Percentiles rank a stretch among this genome's conserved stretches.
Conservation (phyloP, 2,329 filamentous ascomycete genomes). For the Paracoccidioides brasiliensis region DNA sequence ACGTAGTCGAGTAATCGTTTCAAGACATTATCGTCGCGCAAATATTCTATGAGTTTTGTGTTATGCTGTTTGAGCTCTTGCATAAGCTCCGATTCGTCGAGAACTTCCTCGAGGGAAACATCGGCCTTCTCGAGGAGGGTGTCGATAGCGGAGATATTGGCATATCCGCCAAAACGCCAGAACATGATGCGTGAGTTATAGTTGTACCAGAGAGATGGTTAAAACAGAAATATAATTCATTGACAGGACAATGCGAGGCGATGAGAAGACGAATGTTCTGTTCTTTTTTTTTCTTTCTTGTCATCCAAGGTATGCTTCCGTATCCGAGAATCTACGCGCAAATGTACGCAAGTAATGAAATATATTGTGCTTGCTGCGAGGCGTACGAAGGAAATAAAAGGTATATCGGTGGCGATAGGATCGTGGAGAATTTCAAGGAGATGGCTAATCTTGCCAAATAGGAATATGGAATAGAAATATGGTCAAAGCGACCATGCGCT, state of each 20-base stretch:
- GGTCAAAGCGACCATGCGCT: constrained; percentile 20
- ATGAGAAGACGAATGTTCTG: not conserved
- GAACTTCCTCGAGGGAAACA: constrained; percentile 85
- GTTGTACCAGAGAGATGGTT: not conserved
- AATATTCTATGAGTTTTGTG: constrained; percentile 89
- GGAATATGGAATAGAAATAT: constrained; percentile 12
- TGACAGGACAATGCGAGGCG: not conserved
- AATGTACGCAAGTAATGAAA: constrained; percentile 1
- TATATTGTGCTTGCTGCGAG: constrained; percentile 14
- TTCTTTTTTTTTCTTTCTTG: not conserved
- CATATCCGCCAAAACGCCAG: constrained; percentile 98
- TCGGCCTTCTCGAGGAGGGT: constrained; percentile 90
- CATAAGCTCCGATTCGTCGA: constrained; percentile 91
- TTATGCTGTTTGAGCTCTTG: constrained; percentile 98
- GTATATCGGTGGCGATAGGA: constrained; percentile 1
- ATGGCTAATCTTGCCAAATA: not conserved
- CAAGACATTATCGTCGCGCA: constrained; percentile 76
- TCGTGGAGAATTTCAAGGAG: not conserved
- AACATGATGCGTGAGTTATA: constrained; percentile 64
- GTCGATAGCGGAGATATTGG: constrained; percentile 92
- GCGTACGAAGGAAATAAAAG: not conserved
- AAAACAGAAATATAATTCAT: constrained; percentile 3
- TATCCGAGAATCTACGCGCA: not conserved
- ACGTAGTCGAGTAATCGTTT: constrained; percentile 84
- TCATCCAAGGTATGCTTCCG: not conserved